A percentile compares a stretch with the other conserved stretches of the same genome.
These are phyloP conservation scores for Vararia minispora DNA, from an alignment of 768 basidiomycete genomes.

Conservation along the genomic window DNA sequence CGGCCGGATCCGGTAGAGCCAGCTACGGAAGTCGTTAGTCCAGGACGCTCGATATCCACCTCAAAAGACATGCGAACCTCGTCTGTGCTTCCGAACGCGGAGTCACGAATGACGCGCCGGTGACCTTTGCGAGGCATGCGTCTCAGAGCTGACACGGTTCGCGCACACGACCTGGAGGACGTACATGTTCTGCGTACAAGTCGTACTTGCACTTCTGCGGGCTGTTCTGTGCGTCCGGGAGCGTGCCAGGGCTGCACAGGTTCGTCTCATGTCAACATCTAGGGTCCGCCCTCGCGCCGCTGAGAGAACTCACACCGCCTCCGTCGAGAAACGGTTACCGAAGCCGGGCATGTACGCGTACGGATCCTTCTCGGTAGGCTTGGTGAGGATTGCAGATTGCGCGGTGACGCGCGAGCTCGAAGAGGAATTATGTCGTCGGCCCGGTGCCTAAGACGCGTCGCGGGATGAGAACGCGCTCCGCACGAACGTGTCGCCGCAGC, in stretches of 20 bases:
- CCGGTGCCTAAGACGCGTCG: too few relatives aligned
- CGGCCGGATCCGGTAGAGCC: slow-evolving; percentile 58
- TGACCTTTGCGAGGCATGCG: slow-evolving; percentile 32
- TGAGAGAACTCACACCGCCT: slow-evolving; percentile 35
- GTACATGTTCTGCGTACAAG: slow-evolving; percentile 47
- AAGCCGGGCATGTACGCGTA: slow-evolving; percentile 50
- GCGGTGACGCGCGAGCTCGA: slow-evolving; percentile 37
- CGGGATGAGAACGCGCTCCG: too few relatives aligned
- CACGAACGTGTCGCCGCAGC: too few relatives aligned
- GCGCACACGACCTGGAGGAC: slow-evolving; percentile 9
- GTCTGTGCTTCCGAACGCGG: slow-evolving; percentile 43
- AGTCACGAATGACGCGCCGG: slow-evolving; percentile 48
- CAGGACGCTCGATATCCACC: too few relatives aligned
- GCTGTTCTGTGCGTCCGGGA: slow-evolving; percentile 48
- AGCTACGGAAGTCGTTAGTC: slow-evolving; percentile 23
- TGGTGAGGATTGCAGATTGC: slow-evolving; percentile 25
- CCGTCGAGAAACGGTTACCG: slow-evolving; percentile 44
- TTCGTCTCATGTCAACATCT: too few relatives aligned
- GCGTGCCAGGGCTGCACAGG: slow-evolving; percentile 35
- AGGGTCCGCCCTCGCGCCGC: not conserved
- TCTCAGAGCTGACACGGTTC: not conserved
- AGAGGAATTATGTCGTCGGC: too few relatives aligned
- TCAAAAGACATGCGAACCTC: slow-evolving; percentile 20
- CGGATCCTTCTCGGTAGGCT: slow-evolving; percentile 33
- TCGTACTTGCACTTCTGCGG: slow-evolving; percentile 56